Percentiles rank a stretch among this genome's conserved stretches.
Conservation (phyloP, 179 eudicot species). For the Silene coronaria region DNA sequence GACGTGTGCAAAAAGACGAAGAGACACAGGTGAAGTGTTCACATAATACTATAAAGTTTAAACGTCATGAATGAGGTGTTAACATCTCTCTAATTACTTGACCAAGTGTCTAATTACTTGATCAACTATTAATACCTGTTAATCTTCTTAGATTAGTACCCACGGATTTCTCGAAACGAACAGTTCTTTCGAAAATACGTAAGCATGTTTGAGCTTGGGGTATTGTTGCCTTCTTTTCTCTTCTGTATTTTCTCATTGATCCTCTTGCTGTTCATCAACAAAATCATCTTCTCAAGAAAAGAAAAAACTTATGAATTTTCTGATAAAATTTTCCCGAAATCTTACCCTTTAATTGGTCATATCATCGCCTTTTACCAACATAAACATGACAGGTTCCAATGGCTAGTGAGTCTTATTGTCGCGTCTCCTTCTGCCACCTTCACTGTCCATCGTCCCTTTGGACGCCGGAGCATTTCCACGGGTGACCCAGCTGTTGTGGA, state of each 20-base stretch:
- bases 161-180: background rate
- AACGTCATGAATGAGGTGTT: background rate
- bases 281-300: background rate
- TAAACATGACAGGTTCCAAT: conserved; percentile 12
- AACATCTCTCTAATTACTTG: too few species aligned
- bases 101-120: background rate
- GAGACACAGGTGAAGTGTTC: too few species aligned
- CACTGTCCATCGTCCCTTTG: conserved; percentile 24
- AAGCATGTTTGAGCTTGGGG: conserved; percentile 16
- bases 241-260: background rate
- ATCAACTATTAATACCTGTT: background rate
- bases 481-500: conserved; percentile 41
- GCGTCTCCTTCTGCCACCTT: conserved; percentile 35
- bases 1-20: too few species aligned
- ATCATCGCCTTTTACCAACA: conserved; percentile 14
- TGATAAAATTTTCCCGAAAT: conserved; percentile 2
- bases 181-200: background rate
- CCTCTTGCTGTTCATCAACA: background rate
- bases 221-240: background rate
- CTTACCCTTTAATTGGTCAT: conserved; percentile 28
- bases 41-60: too few species aligned
- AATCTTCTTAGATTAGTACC: background rate
- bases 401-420: conserved; percentile 17
- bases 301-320: background rate
- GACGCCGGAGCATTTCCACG: conserved; percentile 23